Percentiles rank a stretch among this genome's conserved stretches.
These are phyloP conservation scores for Trichoderma aggressivum DNA, from an alignment of 2,329 filamentous ascomycete species.

Conservation along the genomic window DNA sequence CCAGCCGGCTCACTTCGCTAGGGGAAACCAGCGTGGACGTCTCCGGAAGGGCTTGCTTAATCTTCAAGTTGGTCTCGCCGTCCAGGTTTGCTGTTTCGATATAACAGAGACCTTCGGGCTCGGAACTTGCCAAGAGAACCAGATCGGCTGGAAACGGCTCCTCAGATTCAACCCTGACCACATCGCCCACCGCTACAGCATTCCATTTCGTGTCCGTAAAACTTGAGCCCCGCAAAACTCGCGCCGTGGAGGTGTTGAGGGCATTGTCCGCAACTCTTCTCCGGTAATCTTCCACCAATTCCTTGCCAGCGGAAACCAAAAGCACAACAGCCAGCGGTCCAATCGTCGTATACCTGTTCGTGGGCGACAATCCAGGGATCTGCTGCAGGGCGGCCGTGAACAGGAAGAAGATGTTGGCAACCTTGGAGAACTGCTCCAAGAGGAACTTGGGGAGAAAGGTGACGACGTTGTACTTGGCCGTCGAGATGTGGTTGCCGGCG, in stretches of 20 bases:
- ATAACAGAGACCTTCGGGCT: constrained; percentile 96
- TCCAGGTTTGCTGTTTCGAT: constrained; percentile 98
- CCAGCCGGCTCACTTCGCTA: constrained; percentile 77
- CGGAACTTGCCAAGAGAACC: constrained; percentile 87
- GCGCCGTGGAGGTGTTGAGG: constrained; percentile 83
- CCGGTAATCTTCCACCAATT: constrained; percentile 89
- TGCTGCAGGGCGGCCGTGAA: constrained; percentile 94
- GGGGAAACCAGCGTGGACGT: constrained; percentile 84
- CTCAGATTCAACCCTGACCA: constrained; percentile 89
- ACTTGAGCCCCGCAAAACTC: constrained; percentile 74
- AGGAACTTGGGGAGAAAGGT: constrained; percentile 97
- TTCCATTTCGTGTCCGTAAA: constrained; percentile 93
- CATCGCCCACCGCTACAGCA: constrained; percentile 87
- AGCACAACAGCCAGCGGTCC: constrained; percentile 88
- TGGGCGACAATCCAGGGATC: constrained; percentile 91
- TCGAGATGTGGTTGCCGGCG: constrained; percentile 94
- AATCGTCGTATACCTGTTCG: constrained; percentile 94
- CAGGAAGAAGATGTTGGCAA: constrained; percentile 98
- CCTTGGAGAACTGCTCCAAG: constrained; percentile 98
- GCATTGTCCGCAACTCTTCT: constrained; percentile 81
- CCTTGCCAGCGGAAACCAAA: constrained; percentile 91
- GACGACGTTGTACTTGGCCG: constrained; percentile 91
- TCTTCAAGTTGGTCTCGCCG: constrained; percentile 96
- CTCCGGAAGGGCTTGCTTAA: constrained; percentile 95
- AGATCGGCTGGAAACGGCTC: constrained; percentile 92